phyloP scores from a whole-genome alignment of 1,284 basidiomycete species.

The Boletus nobilissimus region DNA sequence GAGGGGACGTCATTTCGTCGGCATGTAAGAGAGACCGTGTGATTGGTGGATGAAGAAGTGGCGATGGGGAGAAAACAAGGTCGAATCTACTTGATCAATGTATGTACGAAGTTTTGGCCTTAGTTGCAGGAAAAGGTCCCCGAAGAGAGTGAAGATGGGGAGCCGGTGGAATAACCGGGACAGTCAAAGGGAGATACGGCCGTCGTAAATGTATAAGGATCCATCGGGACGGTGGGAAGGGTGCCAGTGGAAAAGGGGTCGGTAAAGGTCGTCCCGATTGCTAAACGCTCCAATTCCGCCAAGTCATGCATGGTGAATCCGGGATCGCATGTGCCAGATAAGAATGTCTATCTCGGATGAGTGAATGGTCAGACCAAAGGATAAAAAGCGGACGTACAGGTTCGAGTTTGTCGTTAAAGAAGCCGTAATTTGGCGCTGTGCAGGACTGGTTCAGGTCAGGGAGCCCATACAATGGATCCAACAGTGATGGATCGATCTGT shows the following conservation, averaged over 20 bases:
- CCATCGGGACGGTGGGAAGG: neutral
- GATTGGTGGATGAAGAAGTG: neutral
- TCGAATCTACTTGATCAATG: constrained; percentile 16
- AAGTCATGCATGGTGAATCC: constrained; percentile 30
- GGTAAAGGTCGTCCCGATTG: constrained; percentile 31
- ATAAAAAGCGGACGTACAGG: constrained; percentile 29
- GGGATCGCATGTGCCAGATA: neutral
- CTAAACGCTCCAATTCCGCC: constrained; percentile 32
- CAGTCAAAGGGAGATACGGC: constrained; percentile 35
- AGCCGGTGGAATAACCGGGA: constrained; percentile 22
- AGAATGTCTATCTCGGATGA: constrained; percentile 16
- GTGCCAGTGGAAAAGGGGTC: constrained; percentile 37
- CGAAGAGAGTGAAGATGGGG: constrained; percentile 34
- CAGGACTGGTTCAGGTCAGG: constrained; percentile 19
- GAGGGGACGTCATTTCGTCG: constrained; percentile 18
- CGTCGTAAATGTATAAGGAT: constrained; percentile 7
- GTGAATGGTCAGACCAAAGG: neutral
- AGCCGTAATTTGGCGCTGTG: neutral
- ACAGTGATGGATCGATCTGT: constrained; percentile 10
- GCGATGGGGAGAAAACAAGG: neutral
- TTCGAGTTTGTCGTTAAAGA: constrained; percentile 33
- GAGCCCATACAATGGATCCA: constrained; percentile 13
- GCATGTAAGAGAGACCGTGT: neutral
- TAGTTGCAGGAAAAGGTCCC: constrained; percentile 19
- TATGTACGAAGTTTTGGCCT: neutral